Conservation (phyloP, 768 basidiomycete genomes). For the Collybiopsis luxurians region DNA sequence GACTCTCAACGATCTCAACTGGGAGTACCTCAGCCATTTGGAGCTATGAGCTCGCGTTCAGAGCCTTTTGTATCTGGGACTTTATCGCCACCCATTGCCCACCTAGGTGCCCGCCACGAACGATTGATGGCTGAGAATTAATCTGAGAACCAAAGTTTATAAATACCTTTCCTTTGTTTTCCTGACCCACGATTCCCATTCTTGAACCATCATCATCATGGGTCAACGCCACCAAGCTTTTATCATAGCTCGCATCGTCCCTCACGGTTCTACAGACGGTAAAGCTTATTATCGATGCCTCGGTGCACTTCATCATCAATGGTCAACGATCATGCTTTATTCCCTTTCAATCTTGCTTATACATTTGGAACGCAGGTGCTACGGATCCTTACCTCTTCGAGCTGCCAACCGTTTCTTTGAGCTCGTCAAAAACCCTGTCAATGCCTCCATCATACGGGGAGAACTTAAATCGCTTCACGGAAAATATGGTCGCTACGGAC, state of each 20-base stretch:
- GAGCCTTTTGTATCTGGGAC: too few relatives aligned
- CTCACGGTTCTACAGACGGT: conserved; percentile 14
- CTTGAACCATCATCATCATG: conserved; percentile 17
- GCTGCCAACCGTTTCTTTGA: conserved; percentile 30
- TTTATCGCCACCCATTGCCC: too few relatives aligned
- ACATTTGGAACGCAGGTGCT: conserved; percentile 18
- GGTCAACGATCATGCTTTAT: conserved; percentile 10
- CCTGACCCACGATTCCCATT: too few relatives aligned
- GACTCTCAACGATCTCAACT: too few relatives aligned
- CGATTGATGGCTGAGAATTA: too few relatives aligned
- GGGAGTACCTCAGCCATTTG: too few relatives aligned
- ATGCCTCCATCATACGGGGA: conserved; percentile 32
- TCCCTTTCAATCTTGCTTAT: neutral
- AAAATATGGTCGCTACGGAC: conserved; percentile 20
- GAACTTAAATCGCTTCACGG: conserved; percentile 31
- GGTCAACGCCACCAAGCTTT: conserved; percentile 41
- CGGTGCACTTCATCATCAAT: conserved; percentile 38
- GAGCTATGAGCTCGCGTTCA: too few relatives aligned
- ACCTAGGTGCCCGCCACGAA: too few relatives aligned
- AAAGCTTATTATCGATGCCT: conserved; percentile 35
- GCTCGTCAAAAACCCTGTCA: conserved; percentile 31
- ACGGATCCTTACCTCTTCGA: conserved; percentile 28
- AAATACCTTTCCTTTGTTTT: too few relatives aligned
- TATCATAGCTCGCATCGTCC: conserved; percentile 32
- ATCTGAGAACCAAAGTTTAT: too few relatives aligned